phyloP scores from a whole-genome alignment of 2,329 filamentous ascomycete species.

The Camillea tinctor region DNA sequence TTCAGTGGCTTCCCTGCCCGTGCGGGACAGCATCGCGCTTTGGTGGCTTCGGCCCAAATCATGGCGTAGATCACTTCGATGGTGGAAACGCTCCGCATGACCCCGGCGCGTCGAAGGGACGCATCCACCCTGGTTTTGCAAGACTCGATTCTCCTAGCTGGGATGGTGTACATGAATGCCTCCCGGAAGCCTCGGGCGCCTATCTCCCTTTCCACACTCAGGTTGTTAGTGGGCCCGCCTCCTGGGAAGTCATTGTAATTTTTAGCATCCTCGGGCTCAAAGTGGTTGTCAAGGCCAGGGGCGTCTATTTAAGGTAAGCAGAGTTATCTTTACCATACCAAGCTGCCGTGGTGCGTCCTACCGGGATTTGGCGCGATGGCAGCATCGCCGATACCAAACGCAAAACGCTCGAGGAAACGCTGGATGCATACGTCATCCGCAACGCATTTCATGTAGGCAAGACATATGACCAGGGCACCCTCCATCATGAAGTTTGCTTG shows the following conservation, averaged over 20 bases:
- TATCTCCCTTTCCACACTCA: neutral
- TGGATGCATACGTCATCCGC: constrained; percentile 10
- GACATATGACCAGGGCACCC: constrained; percentile 11
- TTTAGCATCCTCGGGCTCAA: neutral
- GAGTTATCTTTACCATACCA: neutral
- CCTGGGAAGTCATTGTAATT: neutral
- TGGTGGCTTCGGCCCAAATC: neutral
- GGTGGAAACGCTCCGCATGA: neutral
- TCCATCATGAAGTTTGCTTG: constrained; percentile 15
- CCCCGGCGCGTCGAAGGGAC: too few relatives aligned
- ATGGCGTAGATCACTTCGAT: constrained; percentile 1
- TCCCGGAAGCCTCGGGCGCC: neutral
- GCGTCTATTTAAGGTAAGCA: neutral
- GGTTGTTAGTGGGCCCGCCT: neutral
- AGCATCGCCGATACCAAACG: neutral
- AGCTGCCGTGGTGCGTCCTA: neutral
- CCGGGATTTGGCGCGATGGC: neutral
- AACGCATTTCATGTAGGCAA: constrained; percentile 9
- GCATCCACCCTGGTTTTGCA: neutral
- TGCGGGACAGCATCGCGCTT: neutral
- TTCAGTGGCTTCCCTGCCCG: too few relatives aligned
- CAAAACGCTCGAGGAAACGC: constrained; percentile 8
- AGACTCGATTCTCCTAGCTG: neutral
- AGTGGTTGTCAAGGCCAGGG: neutral
- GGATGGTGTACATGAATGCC: constrained; percentile 1